Conservation (phyloP, 352 stramenopile species). For the Phytophthora sp. region DNA sequence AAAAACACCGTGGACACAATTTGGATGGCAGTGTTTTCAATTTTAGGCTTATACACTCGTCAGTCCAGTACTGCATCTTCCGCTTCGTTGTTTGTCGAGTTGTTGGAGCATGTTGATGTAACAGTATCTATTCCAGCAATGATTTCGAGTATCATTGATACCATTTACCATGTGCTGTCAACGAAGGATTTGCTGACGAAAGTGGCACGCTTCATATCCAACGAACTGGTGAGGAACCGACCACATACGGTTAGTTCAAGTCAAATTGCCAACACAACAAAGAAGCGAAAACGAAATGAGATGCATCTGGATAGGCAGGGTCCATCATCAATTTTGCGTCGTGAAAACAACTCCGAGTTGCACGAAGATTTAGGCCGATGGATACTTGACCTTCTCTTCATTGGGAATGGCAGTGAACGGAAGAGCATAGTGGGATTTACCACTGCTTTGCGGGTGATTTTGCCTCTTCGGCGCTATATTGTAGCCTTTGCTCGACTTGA, state of each 20-base stretch:
- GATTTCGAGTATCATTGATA: constrained; percentile 28
- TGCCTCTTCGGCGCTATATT: constrained; percentile 59
- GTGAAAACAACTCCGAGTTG: constrained; percentile 18
- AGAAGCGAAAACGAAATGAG: constrained; percentile 37
- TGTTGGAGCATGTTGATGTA: constrained; percentile 33
- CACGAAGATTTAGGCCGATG: constrained; percentile 48
- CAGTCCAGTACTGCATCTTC: constrained; percentile 28
- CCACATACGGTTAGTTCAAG: constrained; percentile 4
- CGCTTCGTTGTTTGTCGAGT: constrained; percentile 34
- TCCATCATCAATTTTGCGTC: constrained; percentile 1
- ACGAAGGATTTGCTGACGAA: constrained; percentile 34
- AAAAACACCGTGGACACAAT: constrained; percentile 21
- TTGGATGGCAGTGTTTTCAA: constrained; percentile 35
- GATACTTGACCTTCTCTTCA: constrained; percentile 51
- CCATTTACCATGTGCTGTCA: constrained; percentile 33
- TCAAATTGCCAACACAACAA: constrained; percentile 17
- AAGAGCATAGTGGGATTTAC: constrained; percentile 43
- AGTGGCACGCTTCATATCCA: constrained; percentile 34
- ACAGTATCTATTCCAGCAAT: constrained; percentile 20
- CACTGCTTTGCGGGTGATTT: constrained; percentile 45
- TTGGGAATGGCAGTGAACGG: constrained; percentile 36
- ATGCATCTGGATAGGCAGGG: constrained; percentile 3
- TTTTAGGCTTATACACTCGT: constrained; percentile 34
- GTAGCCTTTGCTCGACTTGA: constrained; percentile 41
- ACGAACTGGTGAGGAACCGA: constrained; percentile 19